A percentile compares a stretch with the other conserved stretches of the same genome.
phyloP scores from a whole-genome alignment of 106 monocot genomes.

The Dendrobium catenatum region DNA sequence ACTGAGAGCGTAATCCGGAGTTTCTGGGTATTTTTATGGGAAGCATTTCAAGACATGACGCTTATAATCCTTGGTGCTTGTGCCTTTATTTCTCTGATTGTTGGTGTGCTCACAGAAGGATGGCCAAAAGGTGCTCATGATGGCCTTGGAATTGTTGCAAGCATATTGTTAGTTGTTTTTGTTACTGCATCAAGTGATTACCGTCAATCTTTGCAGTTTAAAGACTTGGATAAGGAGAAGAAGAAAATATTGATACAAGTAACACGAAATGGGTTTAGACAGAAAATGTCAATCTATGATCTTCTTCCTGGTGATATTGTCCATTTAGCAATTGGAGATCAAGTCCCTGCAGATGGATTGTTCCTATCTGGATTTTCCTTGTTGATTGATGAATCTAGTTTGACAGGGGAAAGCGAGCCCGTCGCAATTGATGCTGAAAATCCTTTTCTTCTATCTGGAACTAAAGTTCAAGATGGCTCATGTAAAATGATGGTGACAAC shows the following conservation, averaged over 20 bases:
- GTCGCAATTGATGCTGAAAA: slow-evolving; percentile 17
- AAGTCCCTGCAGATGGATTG: slow-evolving; percentile 37
- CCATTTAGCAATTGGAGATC: slow-evolving; percentile 38
- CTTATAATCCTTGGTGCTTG: slow-evolving; percentile 32
- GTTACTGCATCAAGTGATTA: slow-evolving; percentile 39
- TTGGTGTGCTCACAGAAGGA: slow-evolving; percentile 38
- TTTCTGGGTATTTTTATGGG: slow-evolving; percentile 34
- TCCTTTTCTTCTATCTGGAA: slow-evolving; percentile 39
- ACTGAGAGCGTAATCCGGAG: slow-evolving; percentile 22
- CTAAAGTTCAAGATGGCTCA: slow-evolving; percentile 43
- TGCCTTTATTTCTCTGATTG: slow-evolving; percentile 31
- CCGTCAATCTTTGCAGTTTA: slow-evolving; percentile 39
- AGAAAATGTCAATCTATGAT: slow-evolving; percentile 36
- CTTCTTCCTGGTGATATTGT: slow-evolving; percentile 43
- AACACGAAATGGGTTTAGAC: slow-evolving; percentile 32
- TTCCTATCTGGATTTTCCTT: slow-evolving; percentile 34
- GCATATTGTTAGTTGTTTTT: slow-evolving; percentile 36
- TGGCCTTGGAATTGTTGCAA: slow-evolving; percentile 39
- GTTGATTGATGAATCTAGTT: slow-evolving; percentile 33
- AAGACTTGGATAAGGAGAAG: slow-evolving; percentile 44
- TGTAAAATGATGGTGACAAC: slow-evolving; percentile 38
- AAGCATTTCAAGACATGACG: slow-evolving; percentile 41
- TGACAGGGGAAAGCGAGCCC: slow-evolving; percentile 40
- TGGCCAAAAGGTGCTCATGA: slow-evolving; percentile 49
- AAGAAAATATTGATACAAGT: slow-evolving; percentile 35